A percentile compares a stretch with the other conserved stretches of the same genome.
These are phyloP conservation scores for Logfia minima DNA, from an alignment of 129 eudicot species.

Conservation along the genomic window DNA sequence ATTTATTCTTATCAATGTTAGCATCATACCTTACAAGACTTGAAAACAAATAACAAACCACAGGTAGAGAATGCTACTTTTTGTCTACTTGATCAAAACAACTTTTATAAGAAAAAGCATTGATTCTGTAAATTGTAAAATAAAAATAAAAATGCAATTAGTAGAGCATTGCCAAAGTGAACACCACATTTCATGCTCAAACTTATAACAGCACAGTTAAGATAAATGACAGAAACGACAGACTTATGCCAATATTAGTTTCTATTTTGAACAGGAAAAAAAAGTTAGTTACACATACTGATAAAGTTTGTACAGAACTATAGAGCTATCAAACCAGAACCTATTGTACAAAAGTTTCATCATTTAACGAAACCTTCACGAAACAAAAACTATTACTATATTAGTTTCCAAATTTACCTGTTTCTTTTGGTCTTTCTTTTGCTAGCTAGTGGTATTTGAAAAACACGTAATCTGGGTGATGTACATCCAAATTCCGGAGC, in stretches of 20 bases:
- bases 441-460: constrained; percentile 45
- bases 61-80: too few species aligned
- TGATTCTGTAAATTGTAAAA: too few species aligned
- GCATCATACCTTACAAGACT: too few species aligned
- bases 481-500: constrained; percentile 65
- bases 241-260: background rate
- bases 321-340: constrained; percentile 18
- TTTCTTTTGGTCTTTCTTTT: constrained; percentile 4
- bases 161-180: background rate
- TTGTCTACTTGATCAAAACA: too few species aligned
- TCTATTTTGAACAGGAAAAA: too few species aligned
- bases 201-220: background rate
- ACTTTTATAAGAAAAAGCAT: too few species aligned
- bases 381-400: constrained; percentile 9
- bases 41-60: too few species aligned
- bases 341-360: constrained; percentile 24
- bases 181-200: background rate
- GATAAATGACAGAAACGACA: background rate
- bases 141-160: background rate
- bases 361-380: constrained; percentile 11
- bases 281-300: background rate
- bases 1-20: too few species aligned
- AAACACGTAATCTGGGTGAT: constrained; percentile 73
- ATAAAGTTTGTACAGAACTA: constrained; percentile 16
- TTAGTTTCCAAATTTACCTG: background rate